Conservation (phyloP, 176 grass and related monocot species). For the Microstegium vimineum region DNA sequence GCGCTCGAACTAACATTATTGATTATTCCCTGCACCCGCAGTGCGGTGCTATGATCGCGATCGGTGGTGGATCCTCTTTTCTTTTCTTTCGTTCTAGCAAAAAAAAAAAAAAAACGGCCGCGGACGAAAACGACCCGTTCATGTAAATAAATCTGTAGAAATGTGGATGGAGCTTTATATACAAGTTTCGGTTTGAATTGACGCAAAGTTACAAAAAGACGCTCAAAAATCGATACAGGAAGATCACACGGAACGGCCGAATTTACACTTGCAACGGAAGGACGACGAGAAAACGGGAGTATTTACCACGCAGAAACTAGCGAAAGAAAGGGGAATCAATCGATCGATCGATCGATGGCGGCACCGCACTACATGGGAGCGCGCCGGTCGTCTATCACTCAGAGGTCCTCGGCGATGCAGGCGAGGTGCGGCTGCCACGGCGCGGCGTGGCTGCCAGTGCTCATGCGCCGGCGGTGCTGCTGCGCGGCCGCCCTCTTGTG, state of each 20-base stretch:
- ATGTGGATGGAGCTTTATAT: background rate
- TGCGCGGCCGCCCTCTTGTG: conserved; percentile 30
- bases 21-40: background rate
- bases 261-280: background rate
- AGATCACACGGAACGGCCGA: background rate
- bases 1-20: background rate
- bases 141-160: background rate
- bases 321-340: background rate
- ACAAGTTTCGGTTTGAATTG: background rate
- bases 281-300: background rate
- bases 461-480: conserved; percentile 52
- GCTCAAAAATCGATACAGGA: background rate
- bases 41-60: conserved; percentile 16
- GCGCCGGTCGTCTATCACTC: background rate
- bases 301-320: background rate
- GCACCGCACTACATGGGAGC: no score
- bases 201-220: background rate
- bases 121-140: background rate
- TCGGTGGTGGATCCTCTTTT: conserved; percentile 2
- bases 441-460: conserved; percentile 41
- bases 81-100: background rate
- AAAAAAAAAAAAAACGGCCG: background rate
- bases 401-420: conserved; percentile 72
- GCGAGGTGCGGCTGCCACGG: conserved; percentile 71
- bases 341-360: background rate